Percentiles rank a stretch among this genome's conserved stretches.
These are phyloP conservation scores for Akebia trifoliata DNA, from an alignment of 164 flowering plant species.

Conservation along the genomic window DNA sequence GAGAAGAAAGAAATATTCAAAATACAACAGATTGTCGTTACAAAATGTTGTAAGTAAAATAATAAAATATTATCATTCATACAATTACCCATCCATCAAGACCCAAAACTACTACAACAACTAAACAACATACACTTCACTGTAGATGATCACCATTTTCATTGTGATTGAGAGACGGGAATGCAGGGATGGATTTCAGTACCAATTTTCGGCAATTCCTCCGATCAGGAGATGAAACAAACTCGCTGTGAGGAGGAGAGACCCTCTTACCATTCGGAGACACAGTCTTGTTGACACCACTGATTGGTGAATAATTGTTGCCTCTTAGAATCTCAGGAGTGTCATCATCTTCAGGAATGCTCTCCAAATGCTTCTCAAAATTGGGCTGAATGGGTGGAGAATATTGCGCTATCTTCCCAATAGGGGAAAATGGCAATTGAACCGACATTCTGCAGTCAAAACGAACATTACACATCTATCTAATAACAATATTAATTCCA, in stretches of 20 bases:
- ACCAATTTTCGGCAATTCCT: constrained; percentile 71
- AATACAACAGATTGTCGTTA: no score
- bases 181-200: constrained; percentile 75
- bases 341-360: constrained; percentile 51
- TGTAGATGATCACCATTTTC: constrained; percentile 7
- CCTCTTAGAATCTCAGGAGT: constrained; percentile 63
- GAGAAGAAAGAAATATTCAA: no score
- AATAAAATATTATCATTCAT: no score
- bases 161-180: constrained; percentile 64
- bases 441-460: constrained; percentile 36
- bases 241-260: constrained; percentile 61
- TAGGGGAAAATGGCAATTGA: constrained; percentile 49
- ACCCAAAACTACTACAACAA: no score
- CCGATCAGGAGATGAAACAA: constrained; percentile 40
- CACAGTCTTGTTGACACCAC: constrained; percentile 45
- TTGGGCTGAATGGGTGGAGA: constrained; percentile 37
- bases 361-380: constrained; percentile 41
- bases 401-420: constrained; percentile 48
- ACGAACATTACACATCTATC: background rate
- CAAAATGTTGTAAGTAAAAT: no score
- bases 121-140: no score
- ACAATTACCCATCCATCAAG: no score
- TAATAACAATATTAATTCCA: background rate
- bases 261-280: constrained; percentile 94
- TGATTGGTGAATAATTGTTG: constrained; percentile 41